Evolutionary conservation across 257 asterid genomes (phyloP), one percentile per base, ranked within the genome.

Genomic region (Coffea eugenioides): DNA sequence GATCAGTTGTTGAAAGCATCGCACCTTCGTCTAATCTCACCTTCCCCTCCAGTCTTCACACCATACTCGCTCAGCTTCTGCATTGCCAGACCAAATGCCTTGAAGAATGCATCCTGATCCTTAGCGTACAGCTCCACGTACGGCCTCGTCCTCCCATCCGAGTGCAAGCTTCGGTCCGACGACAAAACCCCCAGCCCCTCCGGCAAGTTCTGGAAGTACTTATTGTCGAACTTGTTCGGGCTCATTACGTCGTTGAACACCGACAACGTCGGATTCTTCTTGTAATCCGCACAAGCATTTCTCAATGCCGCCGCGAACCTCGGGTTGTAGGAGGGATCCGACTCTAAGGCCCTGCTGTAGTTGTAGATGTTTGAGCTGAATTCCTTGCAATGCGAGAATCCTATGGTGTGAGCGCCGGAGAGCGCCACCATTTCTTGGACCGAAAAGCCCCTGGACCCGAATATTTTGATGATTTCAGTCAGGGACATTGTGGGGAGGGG

Each of bases 321-420:
- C 12, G 93, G 89, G 66, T 93, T 87, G 82, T 93, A 93, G 0
- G 97, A 76, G 14, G 97, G 98, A 73, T 92, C 98, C n/a, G 86
- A 84, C 69, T 85, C 83, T 11, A 84, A 45, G 1, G 82, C 68
- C 25, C 77, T 73, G 85, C 89, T 93, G 92, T 88, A 93, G 41
- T 88, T 89, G 90, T 90, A 93, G 0, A 95, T 45, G 74, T 87
- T 88, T 25, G 91, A 74, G 88, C 90, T 89, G 84, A 95, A 95
- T 52, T 95, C 97, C 67, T 90, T 91, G 88, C 99, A 95, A 80
- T 95, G 99, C 0, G 99, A 93, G 79, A 95, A 93, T 0, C 99
- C 99, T 78, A 95, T 93, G 7, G 99, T 92, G 92, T 95, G 99
- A 11, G 99, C 99, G 0, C 98, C 99, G 73, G 95, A 66, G 21